Conservation (phyloP, 176 grass and related monocot species). For the Hyparrhenia diplandra region DNA sequence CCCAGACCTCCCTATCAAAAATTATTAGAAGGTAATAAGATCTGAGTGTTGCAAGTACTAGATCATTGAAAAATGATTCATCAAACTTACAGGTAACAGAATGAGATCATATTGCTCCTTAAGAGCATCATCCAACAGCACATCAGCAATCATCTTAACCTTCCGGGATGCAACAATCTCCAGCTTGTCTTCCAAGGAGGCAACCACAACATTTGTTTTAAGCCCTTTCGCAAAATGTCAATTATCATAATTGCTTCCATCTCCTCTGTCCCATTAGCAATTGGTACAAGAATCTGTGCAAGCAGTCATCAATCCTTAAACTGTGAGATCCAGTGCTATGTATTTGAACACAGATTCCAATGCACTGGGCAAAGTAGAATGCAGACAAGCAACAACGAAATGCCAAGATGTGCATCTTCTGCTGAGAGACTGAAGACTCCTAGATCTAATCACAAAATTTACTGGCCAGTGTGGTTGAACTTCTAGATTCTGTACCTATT, state of each 20-base stretch:
- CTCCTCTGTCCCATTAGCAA: constrained; percentile 74
- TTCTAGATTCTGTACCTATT: not conserved
- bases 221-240: constrained; percentile 61
- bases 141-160: constrained; percentile 71
- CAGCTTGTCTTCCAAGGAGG: constrained; percentile 51
- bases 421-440: no score
- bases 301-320: not conserved
- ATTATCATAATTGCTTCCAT: constrained; percentile 83
- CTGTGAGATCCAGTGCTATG: not conserved
- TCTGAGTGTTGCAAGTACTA: not conserved
- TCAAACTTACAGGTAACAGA: constrained; percentile 54
- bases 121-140: constrained; percentile 58
- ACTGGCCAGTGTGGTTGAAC: not conserved
- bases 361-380: not conserved
- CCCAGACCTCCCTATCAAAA: constrained; percentile 58
- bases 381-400: not conserved
- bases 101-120: constrained; percentile 68
- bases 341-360: not conserved
- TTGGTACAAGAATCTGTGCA: constrained; percentile 68
- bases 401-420: not conserved
- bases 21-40: not conserved
- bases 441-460: not conserved
- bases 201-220: constrained; percentile 63
- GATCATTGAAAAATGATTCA: not conserved
- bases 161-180: constrained; percentile 76